These are phyloP conservation scores for Podaxis sp. DNA, from an alignment of 768 basidiomycete species.

Conservation along the genomic window DNA sequence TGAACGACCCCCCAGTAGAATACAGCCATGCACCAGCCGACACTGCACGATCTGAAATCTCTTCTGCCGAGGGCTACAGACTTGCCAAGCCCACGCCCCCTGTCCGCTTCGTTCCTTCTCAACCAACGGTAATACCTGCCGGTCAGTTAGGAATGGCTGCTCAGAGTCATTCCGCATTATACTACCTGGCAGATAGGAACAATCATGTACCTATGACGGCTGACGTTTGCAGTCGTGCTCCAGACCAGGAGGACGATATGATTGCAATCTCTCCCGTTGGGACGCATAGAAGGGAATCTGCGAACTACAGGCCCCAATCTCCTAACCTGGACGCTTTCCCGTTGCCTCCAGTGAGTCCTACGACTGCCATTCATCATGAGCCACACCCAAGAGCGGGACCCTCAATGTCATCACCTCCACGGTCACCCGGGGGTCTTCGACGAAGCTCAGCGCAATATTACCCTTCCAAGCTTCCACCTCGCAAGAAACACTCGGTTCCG, in stretches of 20 bases:
- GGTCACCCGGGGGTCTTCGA: background rate
- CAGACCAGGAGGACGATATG: background rate
- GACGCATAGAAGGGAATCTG: conserved; percentile 8
- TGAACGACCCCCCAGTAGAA: background rate
- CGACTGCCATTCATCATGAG: background rate
- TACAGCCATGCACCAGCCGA: background rate
- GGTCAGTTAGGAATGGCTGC: background rate
- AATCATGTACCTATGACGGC: conserved; percentile 2
- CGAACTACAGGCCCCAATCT: background rate
- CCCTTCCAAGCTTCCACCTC: background rate
- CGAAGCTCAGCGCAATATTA: conserved; percentile 9
- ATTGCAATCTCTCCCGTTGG: background rate
- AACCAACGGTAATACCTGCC: background rate
- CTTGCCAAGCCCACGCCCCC: background rate
- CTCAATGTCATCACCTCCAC: background rate
- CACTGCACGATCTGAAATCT: background rate
- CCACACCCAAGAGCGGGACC: background rate
- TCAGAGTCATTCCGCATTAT: background rate
- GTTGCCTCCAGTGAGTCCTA: background rate
- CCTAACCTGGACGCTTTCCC: background rate
- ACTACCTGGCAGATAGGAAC: conserved; percentile 3
- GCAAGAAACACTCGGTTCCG: background rate
- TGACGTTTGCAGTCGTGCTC: background rate
- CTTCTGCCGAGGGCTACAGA: conserved; percentile 2
- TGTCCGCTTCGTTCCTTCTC: background rate